Base-by-base conservation (phyloP, 192 early-diverging fungal genomes). In the Dispira parvispora region DNA sequence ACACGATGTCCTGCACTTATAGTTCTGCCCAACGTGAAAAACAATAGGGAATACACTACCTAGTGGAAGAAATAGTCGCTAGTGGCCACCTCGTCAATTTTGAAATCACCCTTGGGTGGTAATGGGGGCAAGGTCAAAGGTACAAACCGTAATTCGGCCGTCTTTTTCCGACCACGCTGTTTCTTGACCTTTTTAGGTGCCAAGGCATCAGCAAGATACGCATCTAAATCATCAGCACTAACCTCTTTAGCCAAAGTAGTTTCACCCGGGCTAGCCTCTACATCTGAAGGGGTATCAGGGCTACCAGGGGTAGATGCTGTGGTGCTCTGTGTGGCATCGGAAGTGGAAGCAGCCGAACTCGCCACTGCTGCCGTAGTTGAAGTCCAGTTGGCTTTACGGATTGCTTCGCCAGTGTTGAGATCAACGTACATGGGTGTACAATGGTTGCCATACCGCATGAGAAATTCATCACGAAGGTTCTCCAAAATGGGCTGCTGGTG, bases 41-140 rank as follows among this genome's bases (percentile, higher is more conserved):
- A 38, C 1, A 38, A 38, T 38, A 38, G 32, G 32, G 32, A 38
- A 38, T 38, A 38, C 32, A 52, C 3, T n/a, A 44, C 45, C 68
- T 80, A 98, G 64, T 91, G 85, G 79, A 98, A 98, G 64, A 98
- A 98, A 72, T 96, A 98, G 18, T 74, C 75, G 47, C 87, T 90
- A 14, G 87, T 74, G 63, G 76, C 79, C 1, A 98, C 92, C 64
- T 80, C 69, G 43, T 76, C 65, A 44, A 98, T 79, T 71, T 95
- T 81, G 76, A 98, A 92, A 23, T 86, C 79, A 57, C 95, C 95
- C 46, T 81, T 79, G 16, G 72, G 68, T 0, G 95, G 95, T 63
- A 98, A 66, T 14, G 81, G 79, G 5, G 81, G 75, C 67, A 94
- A 89, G 44, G 71, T 79, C 45, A 98, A 64, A 45, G 70, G 69